Base-by-base conservation (phyloP, 1,284 basidiomycete species). In the Erythrobasidium hasegawianum region DNA sequence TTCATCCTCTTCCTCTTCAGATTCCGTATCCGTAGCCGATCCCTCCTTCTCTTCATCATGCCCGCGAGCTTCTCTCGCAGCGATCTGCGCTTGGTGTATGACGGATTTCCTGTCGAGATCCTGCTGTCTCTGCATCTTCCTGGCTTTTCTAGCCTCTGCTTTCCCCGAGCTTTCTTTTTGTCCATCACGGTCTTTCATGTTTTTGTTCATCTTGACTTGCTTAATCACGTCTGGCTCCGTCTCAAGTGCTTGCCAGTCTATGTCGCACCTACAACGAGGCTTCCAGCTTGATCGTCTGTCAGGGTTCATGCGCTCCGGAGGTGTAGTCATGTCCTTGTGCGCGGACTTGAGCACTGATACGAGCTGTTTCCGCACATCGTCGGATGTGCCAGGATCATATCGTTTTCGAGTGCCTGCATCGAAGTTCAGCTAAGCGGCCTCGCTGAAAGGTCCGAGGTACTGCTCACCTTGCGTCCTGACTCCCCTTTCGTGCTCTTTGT, bases 241-340 rank as follows among this genome's bases (percentile, higher is more conserved):
- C 52, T 3, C 49, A 43, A 33, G 64, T 47, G 0, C 39, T 58
- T 9, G 64, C 91, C 91, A 95, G 72, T 91, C 81, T 13, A 95
- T 81, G 0, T 81, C 77, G 27, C 74, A 74, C 70, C 85, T 85
- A 0, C 90, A 84, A 1, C 79, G 76, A 11, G 88, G 85, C 67
- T 78, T 80, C 90, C 90, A 94, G 0, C 78, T 78, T 27, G 79
- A 78, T n/a, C 86, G 72, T 71, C 83, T 82, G 16, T 81, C 81
- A 5, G 81, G 80, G 57, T 86, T 80, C 2, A 88, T 79, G 67
- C 81, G 78, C 33, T 81, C 80, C 0, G 90, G 90, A 1, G 90
- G 89, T 39, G 83, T 78, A 9, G 88, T 77, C 52, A 95, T 78
- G 59, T 87, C 83, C 9, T 78, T 73, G 71, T 96, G 90, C 1